Base-by-base conservation (phyloP, 225 moss, liverwort and hornwort species). In the Physcomitrellopsis africana region DNA sequence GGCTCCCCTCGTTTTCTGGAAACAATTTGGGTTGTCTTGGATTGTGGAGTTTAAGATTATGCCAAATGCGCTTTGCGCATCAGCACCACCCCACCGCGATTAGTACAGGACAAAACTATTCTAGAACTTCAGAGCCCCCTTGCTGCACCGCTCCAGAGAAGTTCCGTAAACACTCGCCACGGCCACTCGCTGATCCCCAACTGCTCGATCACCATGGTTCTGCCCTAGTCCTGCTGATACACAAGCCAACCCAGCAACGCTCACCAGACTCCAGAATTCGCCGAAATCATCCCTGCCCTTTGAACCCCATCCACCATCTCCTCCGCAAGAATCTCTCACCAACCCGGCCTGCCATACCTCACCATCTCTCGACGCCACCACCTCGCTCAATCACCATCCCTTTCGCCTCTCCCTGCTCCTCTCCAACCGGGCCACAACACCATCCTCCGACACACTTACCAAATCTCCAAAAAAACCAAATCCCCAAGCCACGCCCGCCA, bases 151-250 rank as follows among this genome's bases (percentile, higher is more conserved):
- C 65, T 46, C 68, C 53, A 32, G 19, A 42, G 42, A 48, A 49
- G 65, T 78, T 72, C 41, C 58, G 1, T 72, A 13, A 71, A 47
- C 56, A 64, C 46, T 72, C 72, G n/a, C 10, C 67, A 29, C 60
- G 8, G 32, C 60, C 29, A 26, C 60, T 60, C 65, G 20, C 24
- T 14, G 48, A 12, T 12, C 65, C n/a, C 10, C 41, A 22, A 42
- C 72, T 18, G 23, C 23, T 41, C 26, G 71, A 12, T 49, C 65
- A 18, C 65, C 24, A 8, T 11, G 1, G 0, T 23, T 17, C 51
- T 5, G 17, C 42, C 18, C 41, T 11, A 4, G 5, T 8, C 43
- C 6, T 51, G 32, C 1, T 8, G 24, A 44, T 61, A 49, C 1
- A 7, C 32, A 7, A 55, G 55, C 11, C 63, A 63, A 52, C 14